Evolutionary conservation across 1,284 basidiomycete genomes (phyloP).

Genomic region (Coriolopsis trogii): DNA sequence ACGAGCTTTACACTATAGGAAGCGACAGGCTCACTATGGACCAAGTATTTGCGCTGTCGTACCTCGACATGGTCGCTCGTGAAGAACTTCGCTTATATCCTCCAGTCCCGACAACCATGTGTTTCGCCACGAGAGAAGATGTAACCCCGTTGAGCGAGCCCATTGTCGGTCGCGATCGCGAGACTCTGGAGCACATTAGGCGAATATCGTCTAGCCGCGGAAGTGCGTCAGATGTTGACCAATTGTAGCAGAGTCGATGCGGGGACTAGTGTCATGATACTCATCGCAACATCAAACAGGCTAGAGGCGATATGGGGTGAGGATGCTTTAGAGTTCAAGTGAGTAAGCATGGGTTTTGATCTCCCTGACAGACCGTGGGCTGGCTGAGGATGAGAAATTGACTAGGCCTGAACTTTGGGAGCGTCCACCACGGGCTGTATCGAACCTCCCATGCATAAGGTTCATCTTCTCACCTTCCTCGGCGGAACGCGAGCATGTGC

Average conservation of each 20-base stretch:
- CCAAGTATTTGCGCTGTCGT: conserved; percentile 56
- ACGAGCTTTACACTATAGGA: conserved; percentile 56
- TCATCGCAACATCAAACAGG: conserved; percentile 39
- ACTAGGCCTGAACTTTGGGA: no score
- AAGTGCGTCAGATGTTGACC: no score
- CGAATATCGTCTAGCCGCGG: no score
- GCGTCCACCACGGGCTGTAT: no score
- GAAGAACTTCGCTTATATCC: conserved; percentile 71
- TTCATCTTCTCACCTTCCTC: no score
- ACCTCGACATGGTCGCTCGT: conserved; percentile 67
- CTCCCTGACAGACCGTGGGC: no score
- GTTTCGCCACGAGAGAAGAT: conserved; percentile 56
- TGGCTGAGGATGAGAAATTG: no score
- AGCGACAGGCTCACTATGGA: conserved; percentile 51
- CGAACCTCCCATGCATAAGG: no score
- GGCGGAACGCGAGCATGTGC: no score
- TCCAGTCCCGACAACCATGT: conserved; percentile 60
- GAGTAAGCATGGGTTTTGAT: no score
- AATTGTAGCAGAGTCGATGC: background rate
- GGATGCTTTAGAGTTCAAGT: conserved; percentile 55
- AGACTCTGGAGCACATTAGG: conserved; percentile 30
- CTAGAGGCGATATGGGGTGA: conserved; percentile 54
- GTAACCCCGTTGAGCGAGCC: conserved; percentile 38
- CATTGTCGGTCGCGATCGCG: conserved; percentile 35
- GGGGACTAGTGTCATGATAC: background rate